A percentile compares a stretch with the other conserved stretches of the same genome.
These are phyloP conservation scores for Stagonosporopsis chrysanthemi DNA, from an alignment of 2,329 filamentous ascomycete genomes.

Conservation along the genomic window DNA sequence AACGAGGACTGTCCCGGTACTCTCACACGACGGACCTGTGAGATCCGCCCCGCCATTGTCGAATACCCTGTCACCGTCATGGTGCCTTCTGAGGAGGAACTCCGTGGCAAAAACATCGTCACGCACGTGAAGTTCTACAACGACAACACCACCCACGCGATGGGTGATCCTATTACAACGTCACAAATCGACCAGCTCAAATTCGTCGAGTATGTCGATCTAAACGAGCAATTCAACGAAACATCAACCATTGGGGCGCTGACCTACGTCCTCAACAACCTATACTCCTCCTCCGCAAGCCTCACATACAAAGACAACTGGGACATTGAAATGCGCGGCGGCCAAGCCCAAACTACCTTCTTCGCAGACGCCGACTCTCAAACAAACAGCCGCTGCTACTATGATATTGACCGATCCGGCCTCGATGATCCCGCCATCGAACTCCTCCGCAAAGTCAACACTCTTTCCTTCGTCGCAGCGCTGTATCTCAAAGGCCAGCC, in stretches of 20 bases:
- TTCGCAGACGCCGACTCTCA: constrained; percentile 24
- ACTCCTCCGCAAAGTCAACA: constrained; percentile 35
- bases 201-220: constrained; percentile 23
- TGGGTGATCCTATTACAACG: constrained; percentile 12
- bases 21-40: constrained; percentile 23
- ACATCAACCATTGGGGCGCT: constrained; percentile 31
- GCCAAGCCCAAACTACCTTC: constrained; percentile 28
- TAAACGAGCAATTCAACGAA: constrained; percentile 22
- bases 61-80: constrained; percentile 34
- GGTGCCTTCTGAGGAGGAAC: constrained; percentile 33
- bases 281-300: constrained; percentile 27
- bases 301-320: constrained; percentile 25
- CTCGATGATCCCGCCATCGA: constrained; percentile 33
- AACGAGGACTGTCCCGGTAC: constrained; percentile 26
- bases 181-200: constrained; percentile 27
- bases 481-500: constrained; percentile 30
- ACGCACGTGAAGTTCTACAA: constrained; percentile 34
- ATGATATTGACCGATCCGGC: constrained; percentile 22
- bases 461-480: constrained; percentile 25
- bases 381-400: constrained; percentile 25
- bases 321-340: constrained; percentile 27
- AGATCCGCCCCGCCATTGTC: constrained; percentile 29
- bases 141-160: constrained; percentile 11
- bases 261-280: constrained; percentile 32
- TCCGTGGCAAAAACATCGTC: constrained; percentile 30